Evolutionary conservation across 2,329 filamentous ascomycete genomes (phyloP).

Genomic region (Westerdykella ornata): DNA sequence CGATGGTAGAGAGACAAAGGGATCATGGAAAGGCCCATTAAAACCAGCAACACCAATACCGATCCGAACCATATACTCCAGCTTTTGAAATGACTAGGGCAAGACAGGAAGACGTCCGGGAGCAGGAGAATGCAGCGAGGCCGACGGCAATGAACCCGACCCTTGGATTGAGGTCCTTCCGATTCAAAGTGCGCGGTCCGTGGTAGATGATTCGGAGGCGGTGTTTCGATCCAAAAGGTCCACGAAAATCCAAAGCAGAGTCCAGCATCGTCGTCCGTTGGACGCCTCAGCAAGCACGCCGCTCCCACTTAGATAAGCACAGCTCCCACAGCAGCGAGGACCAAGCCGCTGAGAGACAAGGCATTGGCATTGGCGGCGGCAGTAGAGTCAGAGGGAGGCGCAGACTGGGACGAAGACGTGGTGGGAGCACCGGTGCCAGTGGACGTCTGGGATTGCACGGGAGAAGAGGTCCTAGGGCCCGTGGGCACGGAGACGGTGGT

Average conservation of each 20-base stretch:
- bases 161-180: too few relatives aligned
- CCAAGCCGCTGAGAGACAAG: slow-evolving; percentile 22
- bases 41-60: too few relatives aligned
- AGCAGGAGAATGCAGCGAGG: background rate
- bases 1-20: too few relatives aligned
- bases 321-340: slow-evolving; percentile 14
- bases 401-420: background rate
- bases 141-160: too few relatives aligned
- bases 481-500: background rate
- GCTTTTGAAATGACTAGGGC: background rate
- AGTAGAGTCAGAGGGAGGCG: slow-evolving; percentile 15
- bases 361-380: slow-evolving; percentile 21
- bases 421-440: background rate
- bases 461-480: slow-evolving; percentile 2
- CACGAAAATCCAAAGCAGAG: background rate
- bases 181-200: background rate
- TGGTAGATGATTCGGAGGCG: too few relatives aligned
- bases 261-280: slow-evolving; percentile 1
- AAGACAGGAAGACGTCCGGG: background rate
- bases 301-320: too few relatives aligned
- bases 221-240: slow-evolving; percentile 1
- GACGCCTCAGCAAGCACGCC: background rate
- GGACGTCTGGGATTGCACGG: slow-evolving; percentile 1
- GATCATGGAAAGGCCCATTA: too few relatives aligned
- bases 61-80: background rate